phyloP scores from a whole-genome alignment of 768 basidiomycete genomes.

The Pleurotus citrinopileatus region DNA sequence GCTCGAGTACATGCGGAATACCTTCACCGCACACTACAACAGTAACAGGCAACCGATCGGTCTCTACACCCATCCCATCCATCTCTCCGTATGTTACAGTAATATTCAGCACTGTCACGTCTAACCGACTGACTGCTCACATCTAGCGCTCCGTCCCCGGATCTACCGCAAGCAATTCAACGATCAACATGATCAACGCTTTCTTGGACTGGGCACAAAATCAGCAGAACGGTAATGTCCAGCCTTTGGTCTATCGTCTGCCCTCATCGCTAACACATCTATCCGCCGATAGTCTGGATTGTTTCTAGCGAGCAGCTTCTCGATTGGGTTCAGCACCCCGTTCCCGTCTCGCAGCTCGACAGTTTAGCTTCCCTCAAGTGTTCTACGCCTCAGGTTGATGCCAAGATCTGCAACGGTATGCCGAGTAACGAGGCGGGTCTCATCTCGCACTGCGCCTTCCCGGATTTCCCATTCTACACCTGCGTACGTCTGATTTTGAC shows the following conservation, averaged over 20 bases:
- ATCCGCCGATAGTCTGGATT: slow-evolving; percentile 55
- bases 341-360: slow-evolving; percentile 58
- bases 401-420: slow-evolving; percentile 77
- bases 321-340: slow-evolving; percentile 71
- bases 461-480: slow-evolving; percentile 78
- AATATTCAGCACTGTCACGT: too few species aligned
- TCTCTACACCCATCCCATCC: slow-evolving; percentile 80
- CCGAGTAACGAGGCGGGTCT: slow-evolving; percentile 64
- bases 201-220: slow-evolving; percentile 83
- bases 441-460: slow-evolving; percentile 58
- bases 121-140: too few species aligned
- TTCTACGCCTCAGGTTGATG: slow-evolving; percentile 55
- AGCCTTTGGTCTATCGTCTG: background rate
- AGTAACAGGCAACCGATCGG: slow-evolving; percentile 78
- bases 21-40: slow-evolving; percentile 73
- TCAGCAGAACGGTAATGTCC: slow-evolving; percentile 53
- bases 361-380: slow-evolving; percentile 57
- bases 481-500: slow-evolving; percentile 46
- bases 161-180: slow-evolving; percentile 43
- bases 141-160: slow-evolving; percentile 59
- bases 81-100: slow-evolving; percentile 49
- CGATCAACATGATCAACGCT: slow-evolving; percentile 72
- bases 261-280: background rate
- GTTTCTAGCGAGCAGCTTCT: slow-evolving; percentile 71
- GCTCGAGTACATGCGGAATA: slow-evolving; percentile 67